phyloP scores from a whole-genome alignment of 1,139 yeast genomes.

The Candida smagusa region DNA sequence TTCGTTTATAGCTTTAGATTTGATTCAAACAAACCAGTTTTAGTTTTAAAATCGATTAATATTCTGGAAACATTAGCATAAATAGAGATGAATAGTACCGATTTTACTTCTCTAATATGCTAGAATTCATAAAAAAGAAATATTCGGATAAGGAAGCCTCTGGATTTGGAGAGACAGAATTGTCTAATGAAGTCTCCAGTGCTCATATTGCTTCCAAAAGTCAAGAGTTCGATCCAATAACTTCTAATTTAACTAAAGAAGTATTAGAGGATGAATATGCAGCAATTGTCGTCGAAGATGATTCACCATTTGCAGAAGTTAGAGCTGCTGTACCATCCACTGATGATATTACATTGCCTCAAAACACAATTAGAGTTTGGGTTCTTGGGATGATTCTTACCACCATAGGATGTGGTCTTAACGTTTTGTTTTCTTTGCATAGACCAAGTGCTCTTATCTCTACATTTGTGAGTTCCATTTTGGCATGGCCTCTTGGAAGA shows the following conservation, averaged over 20 bases:
- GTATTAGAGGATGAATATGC: constrained; percentile 41
- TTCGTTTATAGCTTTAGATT: too few species aligned
- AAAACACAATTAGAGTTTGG: constrained; percentile 65
- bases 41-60: too few species aligned
- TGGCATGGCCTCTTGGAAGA: constrained; percentile 62
- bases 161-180: too few species aligned
- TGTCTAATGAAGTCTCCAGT: too few species aligned
- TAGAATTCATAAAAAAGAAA: too few species aligned
- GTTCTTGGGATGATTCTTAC: constrained; percentile 47
- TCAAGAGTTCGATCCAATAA: constrained; percentile 35
- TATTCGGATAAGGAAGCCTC: too few species aligned
- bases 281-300: constrained; percentile 44
- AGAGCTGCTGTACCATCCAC: constrained; percentile 64
- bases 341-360: constrained; percentile 55
- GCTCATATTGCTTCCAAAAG: constrained; percentile 26
- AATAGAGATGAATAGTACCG: too few species aligned
- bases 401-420: constrained; percentile 58
- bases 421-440: constrained; percentile 58
- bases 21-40: too few species aligned
- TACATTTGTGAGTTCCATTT: constrained; percentile 53
- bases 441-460: constrained; percentile 54
- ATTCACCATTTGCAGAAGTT: constrained; percentile 67
- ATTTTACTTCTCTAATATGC: too few species aligned
- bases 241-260: constrained; percentile 18
- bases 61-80: too few species aligned